Evolutionary conservation across 495 filamentous ascomycete species (phyloP).

Genomic region (Bathelium albidoporum): DNA sequence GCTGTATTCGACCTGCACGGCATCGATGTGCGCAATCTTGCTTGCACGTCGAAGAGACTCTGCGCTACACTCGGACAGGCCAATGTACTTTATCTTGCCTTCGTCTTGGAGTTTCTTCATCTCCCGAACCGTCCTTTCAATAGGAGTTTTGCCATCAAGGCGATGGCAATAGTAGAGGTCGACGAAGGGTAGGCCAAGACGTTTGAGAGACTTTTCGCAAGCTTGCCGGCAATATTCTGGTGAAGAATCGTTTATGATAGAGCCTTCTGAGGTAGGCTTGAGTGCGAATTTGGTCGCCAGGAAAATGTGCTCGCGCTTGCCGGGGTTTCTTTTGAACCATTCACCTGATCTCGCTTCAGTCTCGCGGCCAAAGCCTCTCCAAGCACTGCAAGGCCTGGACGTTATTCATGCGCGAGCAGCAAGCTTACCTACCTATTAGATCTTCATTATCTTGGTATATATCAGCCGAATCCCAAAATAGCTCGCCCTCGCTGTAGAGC

Average conservation of each 20-base stretch:
- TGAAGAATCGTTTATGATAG: constrained; percentile 10
- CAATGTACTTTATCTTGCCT: constrained; percentile 53
- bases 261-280: constrained; percentile 10
- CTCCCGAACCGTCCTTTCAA: constrained; percentile 53
- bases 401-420: neutral
- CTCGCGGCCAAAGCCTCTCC: neutral
- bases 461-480: constrained; percentile 22
- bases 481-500: constrained; percentile 19
- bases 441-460: constrained; percentile 24
- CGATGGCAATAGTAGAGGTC: constrained; percentile 51
- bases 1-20: constrained; percentile 55
- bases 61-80: constrained; percentile 46
- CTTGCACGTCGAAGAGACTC: constrained; percentile 49
- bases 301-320: constrained; percentile 26
- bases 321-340: constrained; percentile 23
- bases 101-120: constrained; percentile 32
- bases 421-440: constrained; percentile 11
- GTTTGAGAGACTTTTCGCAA: constrained; percentile 15
- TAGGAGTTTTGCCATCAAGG: constrained; percentile 43
- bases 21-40: constrained; percentile 48
- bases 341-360: constrained; percentile 10
- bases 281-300: constrained; percentile 27
- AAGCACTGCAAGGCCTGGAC: neutral
- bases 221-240: constrained; percentile 23
- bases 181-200: constrained; percentile 20